Evolutionary conservation across 306 rosid species (phyloP), one percentile per base, ranked within the genome.

Genomic region (Potentilla sterilis): DNA sequence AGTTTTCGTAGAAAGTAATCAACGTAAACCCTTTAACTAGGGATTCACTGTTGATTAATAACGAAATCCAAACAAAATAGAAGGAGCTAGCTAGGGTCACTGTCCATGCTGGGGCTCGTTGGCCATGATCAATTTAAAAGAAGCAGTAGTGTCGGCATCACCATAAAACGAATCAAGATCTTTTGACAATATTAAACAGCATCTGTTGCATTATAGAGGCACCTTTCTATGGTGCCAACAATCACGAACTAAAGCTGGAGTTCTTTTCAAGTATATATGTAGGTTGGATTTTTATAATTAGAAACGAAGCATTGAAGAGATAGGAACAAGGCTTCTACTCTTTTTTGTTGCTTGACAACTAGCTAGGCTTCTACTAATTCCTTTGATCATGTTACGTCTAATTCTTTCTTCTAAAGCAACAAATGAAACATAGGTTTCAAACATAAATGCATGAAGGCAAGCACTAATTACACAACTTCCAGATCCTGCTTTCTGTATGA

Each of bases 71-170:
- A 59, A 32, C 66, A 10, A 11, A 59, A 75, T 69, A 74, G 28
- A 62, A 65, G 18, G 79, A 57, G 35, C 15, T 51, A 54, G 61
- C 28, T 12, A 49, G 35, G 51, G 11, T 80, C 21, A 44, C 43
- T 37, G 77, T 70, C 72, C 38, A 69, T 71, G 28, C 79, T 81
- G 67, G 69, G 85, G 86, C 69, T 78, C 82, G 84, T 46, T 58
- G 67, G 83, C 74, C 75, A 58, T 67, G 79, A 74, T 69, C 67
- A 42, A 69, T 38, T 4, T 37, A 78, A 65, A 63, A 54, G 67
- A 76, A 70, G 80, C 41, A 75, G 77, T 74, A 55, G 65, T 55
- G 81, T 87, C 84, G 75, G 81, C 73, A 84, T 84, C 80, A 73
- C 67, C 37, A 35, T 48, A 59, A 47, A 68, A 79, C 43, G 35